These are phyloP conservation scores for Immersiporthe knoxdaviesiana DNA, from an alignment of 2,329 filamentous ascomycete species.

Conservation along the genomic window DNA sequence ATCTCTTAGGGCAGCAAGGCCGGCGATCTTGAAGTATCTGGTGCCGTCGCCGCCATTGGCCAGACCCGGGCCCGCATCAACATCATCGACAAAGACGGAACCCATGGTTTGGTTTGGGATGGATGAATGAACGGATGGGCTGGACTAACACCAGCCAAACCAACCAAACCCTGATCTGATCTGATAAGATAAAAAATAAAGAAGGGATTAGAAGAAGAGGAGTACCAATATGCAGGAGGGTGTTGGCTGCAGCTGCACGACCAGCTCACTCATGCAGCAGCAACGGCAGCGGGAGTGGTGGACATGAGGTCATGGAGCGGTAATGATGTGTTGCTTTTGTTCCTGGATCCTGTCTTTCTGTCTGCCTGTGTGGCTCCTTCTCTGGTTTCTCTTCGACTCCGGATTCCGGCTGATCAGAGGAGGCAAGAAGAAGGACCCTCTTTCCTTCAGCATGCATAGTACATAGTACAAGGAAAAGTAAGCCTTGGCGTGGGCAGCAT, in stretches of 20 bases:
- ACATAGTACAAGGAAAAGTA: no score
- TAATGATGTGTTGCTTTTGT: neutral
- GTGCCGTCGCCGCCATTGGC: conserved; percentile 28
- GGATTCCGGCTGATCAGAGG: neutral
- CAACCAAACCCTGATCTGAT: neutral
- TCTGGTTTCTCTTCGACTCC: neutral
- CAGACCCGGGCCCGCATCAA: conserved; percentile 6
- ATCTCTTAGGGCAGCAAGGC: conserved; percentile 41
- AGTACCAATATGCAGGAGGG: neutral
- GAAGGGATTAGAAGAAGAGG: neutral
- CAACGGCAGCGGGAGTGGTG: no score
- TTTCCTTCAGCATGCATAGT: no score
- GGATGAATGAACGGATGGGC: neutral
- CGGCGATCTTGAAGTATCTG: conserved; percentile 36
- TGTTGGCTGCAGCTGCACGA: neutral
- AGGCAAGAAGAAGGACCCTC: neutral
- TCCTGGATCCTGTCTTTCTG: no score
- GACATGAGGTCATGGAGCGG: no score
- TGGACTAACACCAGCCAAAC: neutral
- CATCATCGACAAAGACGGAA: conserved; percentile 20
- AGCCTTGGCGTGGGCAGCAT: neutral
- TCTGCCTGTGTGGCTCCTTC: neutral
- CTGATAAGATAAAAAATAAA: neutral
- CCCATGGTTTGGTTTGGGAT: conserved; percentile 6
- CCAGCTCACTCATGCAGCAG: neutral